Conservation (phyloP, 2,329 filamentous ascomycete species). For the Cercospora sp. region DNA sequence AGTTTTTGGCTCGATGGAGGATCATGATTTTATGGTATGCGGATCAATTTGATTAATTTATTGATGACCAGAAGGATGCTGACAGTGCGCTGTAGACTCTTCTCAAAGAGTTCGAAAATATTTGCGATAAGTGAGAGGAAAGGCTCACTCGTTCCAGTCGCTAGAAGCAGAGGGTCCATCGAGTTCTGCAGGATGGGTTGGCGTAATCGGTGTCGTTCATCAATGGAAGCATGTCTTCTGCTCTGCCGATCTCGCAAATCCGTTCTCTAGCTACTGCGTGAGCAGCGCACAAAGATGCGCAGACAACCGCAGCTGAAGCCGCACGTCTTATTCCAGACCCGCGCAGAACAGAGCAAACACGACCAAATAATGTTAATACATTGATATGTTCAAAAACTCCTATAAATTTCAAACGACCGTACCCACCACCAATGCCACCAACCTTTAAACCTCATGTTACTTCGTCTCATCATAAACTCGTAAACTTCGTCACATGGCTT, state of each 20-base stretch:
- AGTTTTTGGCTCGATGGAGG: constrained; percentile 57
- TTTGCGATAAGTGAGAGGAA: constrained; percentile 23
- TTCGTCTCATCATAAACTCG: not conserved
- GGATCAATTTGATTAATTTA: not conserved
- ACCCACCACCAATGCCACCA: not conserved
- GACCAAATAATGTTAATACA: not conserved
- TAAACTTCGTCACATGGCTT: not conserved
- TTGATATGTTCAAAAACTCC: not conserved
- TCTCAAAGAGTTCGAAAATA: constrained; percentile 27
- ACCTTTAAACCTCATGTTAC: not conserved
- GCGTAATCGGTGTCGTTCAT: not conserved
- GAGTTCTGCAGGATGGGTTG: not conserved
- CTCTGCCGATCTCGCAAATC: too few species aligned
- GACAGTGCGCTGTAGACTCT: constrained; percentile 17
- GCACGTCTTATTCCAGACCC: too few species aligned
- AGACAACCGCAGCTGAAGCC: too few species aligned
- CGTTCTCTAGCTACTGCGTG: too few species aligned
- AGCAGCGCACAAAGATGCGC: too few species aligned
- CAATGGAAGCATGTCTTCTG: too few species aligned
- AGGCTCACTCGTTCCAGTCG: not conserved
- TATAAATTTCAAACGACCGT: not conserved
- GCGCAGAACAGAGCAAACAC: not conserved
- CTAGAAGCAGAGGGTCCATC: not conserved
- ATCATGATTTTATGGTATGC: constrained; percentile 56
- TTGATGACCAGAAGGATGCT: not conserved